phyloP scores from a whole-genome alignment of 2,329 filamentous ascomycete genomes.

The Nemania sp. region DNA sequence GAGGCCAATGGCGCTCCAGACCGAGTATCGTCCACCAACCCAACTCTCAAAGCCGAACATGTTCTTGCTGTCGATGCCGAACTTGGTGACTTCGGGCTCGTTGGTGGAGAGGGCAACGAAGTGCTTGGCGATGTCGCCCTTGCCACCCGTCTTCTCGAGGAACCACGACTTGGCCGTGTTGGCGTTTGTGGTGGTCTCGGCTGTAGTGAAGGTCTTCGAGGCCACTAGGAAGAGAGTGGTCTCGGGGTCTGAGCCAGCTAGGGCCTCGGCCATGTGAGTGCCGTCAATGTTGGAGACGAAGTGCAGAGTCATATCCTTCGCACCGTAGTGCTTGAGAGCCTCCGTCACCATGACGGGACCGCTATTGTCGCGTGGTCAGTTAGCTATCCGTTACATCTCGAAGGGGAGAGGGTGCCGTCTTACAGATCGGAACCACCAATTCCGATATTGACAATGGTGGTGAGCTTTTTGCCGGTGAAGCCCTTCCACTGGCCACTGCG shows the following conservation, averaged over 20 bases:
- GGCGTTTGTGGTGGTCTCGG: conserved; percentile 96
- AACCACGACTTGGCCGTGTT: conserved; percentile 98
- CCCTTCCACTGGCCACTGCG: conserved; percentile 97
- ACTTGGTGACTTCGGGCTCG: conserved; percentile 94
- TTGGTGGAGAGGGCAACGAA: conserved; percentile 99
- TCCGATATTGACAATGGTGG: conserved; percentile 96
- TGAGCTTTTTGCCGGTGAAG: conserved; percentile 95
- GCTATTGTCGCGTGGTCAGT: conserved; percentile 58
- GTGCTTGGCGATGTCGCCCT: conserved; percentile 96
- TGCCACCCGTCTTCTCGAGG: conserved; percentile 79
- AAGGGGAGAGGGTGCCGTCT: conserved; percentile 55
- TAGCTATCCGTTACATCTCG: not conserved
- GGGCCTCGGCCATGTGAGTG: conserved; percentile 95
- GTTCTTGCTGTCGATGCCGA: conserved; percentile 98
- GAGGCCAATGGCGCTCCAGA: conserved; percentile 98
- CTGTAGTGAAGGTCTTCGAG: conserved; percentile 99
- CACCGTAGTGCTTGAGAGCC: conserved; percentile 93
- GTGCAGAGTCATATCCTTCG: conserved; percentile 87
- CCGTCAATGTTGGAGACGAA: conserved; percentile 99
- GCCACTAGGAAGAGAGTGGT: conserved; percentile 99
- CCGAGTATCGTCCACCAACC: conserved; percentile 98
- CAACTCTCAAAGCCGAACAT: conserved; percentile 99
- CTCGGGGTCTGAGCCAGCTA: conserved; percentile 90
- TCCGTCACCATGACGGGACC: conserved; percentile 99
- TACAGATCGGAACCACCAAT: conserved; percentile 99